Evolutionary conservation across 2,329 filamentous ascomycete species (phyloP).

Genomic region (Fonsecaea pedrosoi): DNA sequence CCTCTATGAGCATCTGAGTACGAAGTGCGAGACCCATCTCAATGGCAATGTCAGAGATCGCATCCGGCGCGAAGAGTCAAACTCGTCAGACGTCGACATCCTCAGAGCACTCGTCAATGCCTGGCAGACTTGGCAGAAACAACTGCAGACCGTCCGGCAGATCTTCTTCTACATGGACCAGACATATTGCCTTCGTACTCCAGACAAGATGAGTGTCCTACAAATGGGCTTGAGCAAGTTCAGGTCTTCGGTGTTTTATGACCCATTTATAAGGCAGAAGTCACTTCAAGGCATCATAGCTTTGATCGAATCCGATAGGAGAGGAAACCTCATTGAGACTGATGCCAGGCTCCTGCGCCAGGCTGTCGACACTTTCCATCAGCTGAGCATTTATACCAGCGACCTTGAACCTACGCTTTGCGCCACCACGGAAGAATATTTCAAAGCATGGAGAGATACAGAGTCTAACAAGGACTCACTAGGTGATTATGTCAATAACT

Average conservation of each 20-base stretch:
- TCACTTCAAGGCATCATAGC: slow-evolving; percentile 75
- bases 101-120: slow-evolving; percentile 65
- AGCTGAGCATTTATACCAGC: slow-evolving; percentile 79
- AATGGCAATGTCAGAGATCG: slow-evolving; percentile 61
- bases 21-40: slow-evolving; percentile 70
- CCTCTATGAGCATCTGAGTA: slow-evolving; percentile 70
- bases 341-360: slow-evolving; percentile 73
- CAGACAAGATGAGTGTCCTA: slow-evolving; percentile 73
- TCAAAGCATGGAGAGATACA: slow-evolving; percentile 71
- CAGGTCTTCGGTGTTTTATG: slow-evolving; percentile 65
- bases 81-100: slow-evolving; percentile 67
- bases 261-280: slow-evolving; percentile 59
- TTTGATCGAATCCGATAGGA: slow-evolving; percentile 75
- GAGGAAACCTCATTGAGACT: slow-evolving; percentile 57
- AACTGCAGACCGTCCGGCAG: slow-evolving; percentile 79
- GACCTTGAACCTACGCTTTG: slow-evolving; percentile 81
- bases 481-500: slow-evolving; percentile 75
- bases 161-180: slow-evolving; percentile 95
- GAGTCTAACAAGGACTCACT: slow-evolving; percentile 68
- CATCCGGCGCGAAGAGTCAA: slow-evolving; percentile 62
- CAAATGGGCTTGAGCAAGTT: slow-evolving; percentile 82
- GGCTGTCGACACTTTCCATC: slow-evolving; percentile 80
- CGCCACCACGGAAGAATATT: slow-evolving; percentile 69
- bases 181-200: slow-evolving; percentile 79
- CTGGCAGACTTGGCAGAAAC: slow-evolving; percentile 80